Base-by-base conservation (phyloP, 1,284 basidiomycete genomes). In the Volvariella surrecta region DNA sequence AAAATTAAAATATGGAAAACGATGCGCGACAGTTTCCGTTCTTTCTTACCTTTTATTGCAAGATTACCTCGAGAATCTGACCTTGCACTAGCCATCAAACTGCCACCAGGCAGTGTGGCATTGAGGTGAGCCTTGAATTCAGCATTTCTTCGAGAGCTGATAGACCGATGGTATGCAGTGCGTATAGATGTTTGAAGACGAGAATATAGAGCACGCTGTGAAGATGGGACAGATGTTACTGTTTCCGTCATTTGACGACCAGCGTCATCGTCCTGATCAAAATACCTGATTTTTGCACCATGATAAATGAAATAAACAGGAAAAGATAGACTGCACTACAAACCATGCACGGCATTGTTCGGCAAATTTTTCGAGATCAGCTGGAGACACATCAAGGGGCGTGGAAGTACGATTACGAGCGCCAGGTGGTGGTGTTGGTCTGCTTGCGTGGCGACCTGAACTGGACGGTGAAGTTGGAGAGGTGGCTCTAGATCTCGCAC, bases 231-330 rank as follows among this genome's bases (percentile, higher is more conserved):
- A 31, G 75, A 81, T 34, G 82, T 70, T 42, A 89, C 64, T 3
- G 76, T 85, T 52, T 86, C 79, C n/a, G 83, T 82, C 80, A 89
- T 86, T 45, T 70, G 62, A 42, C 76, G 75, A 21, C 84, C 81
- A 20, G 84, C 73, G 50, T 76, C 69, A 54, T 86, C 79, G 54
- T 87, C 80, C 58, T 88, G 85, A 48, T 77, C 66, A 58, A 78
- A 88, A 59, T 86, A 88, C 84, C 85, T 88, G 51, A 40, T 15
- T 15, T 22, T 21, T 17, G 15, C 35, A 30, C 6, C 45, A 15
- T 4, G 42, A 37, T 4, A 34, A 30, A 39, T 34, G 16, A 48
- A 45, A 10, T 8, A 17, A 18, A n/a, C 30, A 41, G 18, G 9
- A 24, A 28, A 10, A 18, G 8, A 44, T 21, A 13, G 18, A 16